These are phyloP conservation scores for Pneumocystis jirovecii DNA, from an alignment of 1,139 yeast species.

Conservation along the genomic window DNA sequence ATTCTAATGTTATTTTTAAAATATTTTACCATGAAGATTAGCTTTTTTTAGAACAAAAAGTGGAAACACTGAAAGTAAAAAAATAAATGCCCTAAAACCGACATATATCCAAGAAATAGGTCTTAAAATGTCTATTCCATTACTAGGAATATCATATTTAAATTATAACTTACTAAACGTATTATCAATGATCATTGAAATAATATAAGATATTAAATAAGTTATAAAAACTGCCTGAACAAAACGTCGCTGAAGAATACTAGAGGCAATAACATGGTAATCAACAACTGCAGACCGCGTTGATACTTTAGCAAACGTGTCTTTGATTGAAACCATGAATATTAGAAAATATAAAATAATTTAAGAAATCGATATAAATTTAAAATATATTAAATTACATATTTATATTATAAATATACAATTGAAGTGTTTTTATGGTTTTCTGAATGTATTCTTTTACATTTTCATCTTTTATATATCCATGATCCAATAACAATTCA, in stretches of 20 bases:
- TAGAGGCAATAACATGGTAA: conserved; percentile 19
- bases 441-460: neutral
- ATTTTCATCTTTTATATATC: neutral
- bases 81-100: conserved; percentile 14
- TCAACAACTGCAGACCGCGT: conserved; percentile 12
- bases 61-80: conserved; percentile 17
- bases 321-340: neutral
- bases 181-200: conserved; percentile 13
- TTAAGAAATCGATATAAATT: neutral
- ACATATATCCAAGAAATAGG: conserved; percentile 5
- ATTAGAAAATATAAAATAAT: neutral
- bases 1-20: conserved; percentile 18
- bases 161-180: conserved; percentile 11
- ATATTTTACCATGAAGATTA: conserved; percentile 16
- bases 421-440: neutral
- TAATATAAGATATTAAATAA: conserved; percentile 15
- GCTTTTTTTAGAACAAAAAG: conserved; percentile 21
- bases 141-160: neutral
- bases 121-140: neutral
- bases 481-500: neutral
- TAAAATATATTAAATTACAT: neutral
- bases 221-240: conserved; percentile 19
- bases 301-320: neutral
- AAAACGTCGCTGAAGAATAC: conserved; percentile 21
- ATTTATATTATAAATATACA: neutral